Percentiles rank a stretch among this genome's conserved stretches.
Conservation (phyloP, 108 stramenopile genomes). For the Skeletonema tropicum region DNA sequence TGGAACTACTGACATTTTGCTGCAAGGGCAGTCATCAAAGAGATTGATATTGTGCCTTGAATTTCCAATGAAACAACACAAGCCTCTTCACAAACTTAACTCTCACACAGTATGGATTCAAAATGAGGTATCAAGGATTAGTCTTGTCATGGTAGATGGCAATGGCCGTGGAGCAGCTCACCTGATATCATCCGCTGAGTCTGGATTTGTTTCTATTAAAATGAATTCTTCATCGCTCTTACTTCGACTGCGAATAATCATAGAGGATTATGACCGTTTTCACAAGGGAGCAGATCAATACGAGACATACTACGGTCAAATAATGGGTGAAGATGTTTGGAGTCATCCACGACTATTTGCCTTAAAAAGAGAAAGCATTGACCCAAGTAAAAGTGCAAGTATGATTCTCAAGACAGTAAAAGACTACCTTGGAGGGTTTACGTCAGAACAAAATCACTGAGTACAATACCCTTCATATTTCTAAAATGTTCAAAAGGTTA, state of each 20-base stretch:
- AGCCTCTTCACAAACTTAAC: neutral
- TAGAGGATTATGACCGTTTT: conserved; percentile 62
- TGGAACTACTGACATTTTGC: conserved; percentile 21
- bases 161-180: neutral
- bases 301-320: conserved; percentile 49
- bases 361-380: neutral
- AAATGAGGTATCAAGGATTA: conserved; percentile 55
- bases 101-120: conserved; percentile 53
- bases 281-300: conserved; percentile 47
- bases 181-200: conserved; percentile 5
- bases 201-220: conserved; percentile 1
- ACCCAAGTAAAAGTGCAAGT: too few species aligned
- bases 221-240: neutral
- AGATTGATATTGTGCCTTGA: conserved; percentile 10
- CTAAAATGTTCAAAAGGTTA: too few species aligned
- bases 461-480: too few species aligned
- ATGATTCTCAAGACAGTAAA: too few species aligned
- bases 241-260: conserved; percentile 57
- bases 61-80: conserved; percentile 14
- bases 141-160: conserved; percentile 55
- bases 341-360: conserved; percentile 58
- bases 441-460: too few species aligned
- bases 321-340: conserved; percentile 62
- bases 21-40: conserved; percentile 6
- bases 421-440: too few species aligned